Percentiles rank a stretch among this genome's conserved stretches.
phyloP scores from a whole-genome alignment of 2,329 filamentous ascomycete species.

The Colletotrichum graminicola region DNA sequence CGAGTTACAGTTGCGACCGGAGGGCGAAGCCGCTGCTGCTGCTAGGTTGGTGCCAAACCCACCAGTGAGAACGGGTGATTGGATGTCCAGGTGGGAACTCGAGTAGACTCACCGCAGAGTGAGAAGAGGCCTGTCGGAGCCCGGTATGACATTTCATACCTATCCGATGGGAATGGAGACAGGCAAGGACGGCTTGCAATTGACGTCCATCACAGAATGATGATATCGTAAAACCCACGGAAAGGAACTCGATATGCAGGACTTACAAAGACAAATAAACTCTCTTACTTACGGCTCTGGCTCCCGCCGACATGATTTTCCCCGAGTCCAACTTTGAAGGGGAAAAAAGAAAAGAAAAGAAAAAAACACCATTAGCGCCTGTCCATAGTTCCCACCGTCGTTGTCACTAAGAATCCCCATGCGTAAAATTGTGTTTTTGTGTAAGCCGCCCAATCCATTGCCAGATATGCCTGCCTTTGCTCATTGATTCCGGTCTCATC shows the following conservation, averaged over 20 bases:
- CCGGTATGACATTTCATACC: not conserved
- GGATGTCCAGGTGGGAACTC: not conserved
- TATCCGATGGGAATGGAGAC: not conserved
- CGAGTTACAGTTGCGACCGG: conserved; percentile 1
- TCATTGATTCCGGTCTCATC: conserved; percentile 20
- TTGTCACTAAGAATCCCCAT: not conserved
- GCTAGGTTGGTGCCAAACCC: not conserved
- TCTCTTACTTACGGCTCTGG: not conserved
- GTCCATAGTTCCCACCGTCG: not conserved
- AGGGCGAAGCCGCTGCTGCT: not conserved
- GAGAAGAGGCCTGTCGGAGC: not conserved
- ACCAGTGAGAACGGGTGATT: conserved; percentile 16
- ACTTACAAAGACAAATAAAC: not conserved
- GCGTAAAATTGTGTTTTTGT: conserved; percentile 14
- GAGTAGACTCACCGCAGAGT: not conserved
- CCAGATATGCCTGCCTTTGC: conserved; percentile 3
- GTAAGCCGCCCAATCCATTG: conserved; percentile 21
- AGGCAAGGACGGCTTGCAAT: not conserved
- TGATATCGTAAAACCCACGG: conserved; percentile 2
- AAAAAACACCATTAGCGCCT: conserved; percentile 21
- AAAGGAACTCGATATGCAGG: conserved; percentile 1
- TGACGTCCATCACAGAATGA: conserved; percentile 3
- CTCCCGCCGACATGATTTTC: not conserved
- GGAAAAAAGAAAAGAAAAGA: not conserved
- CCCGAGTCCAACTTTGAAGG: not conserved